Evolutionary conservation across 2,329 filamentous ascomycete species (phyloP).

Genomic region (Curvularia lunata): DNA sequence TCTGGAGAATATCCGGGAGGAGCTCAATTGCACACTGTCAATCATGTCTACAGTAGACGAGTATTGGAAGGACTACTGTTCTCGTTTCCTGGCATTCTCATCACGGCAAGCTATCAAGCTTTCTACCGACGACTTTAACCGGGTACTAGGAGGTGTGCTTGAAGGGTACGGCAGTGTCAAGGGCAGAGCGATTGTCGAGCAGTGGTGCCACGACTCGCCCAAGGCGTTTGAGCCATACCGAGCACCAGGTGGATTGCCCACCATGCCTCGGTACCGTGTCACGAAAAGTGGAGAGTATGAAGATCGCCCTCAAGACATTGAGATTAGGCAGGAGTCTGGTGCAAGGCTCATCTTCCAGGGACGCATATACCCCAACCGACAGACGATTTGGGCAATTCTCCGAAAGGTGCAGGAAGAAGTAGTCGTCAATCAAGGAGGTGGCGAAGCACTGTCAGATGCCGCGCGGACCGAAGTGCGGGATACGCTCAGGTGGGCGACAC

Average conservation of each 20-base stretch:
- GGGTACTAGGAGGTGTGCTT: constrained; percentile 61
- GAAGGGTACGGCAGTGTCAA: constrained; percentile 55
- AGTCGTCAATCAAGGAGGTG: constrained; percentile 24
- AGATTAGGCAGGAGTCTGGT: constrained; percentile 37
- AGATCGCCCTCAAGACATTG: constrained; percentile 38
- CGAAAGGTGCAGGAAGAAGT: constrained; percentile 44
- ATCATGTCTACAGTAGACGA: constrained; percentile 40
- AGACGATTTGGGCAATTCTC: constrained; percentile 43
- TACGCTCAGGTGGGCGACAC: constrained; percentile 43
- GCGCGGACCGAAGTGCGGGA: constrained; percentile 31
- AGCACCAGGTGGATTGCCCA: constrained; percentile 43
- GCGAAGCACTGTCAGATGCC: constrained; percentile 18
- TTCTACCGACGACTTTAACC: constrained; percentile 56
- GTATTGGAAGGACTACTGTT: constrained; percentile 39
- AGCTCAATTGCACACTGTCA: constrained; percentile 41
- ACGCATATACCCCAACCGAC: constrained; percentile 40
- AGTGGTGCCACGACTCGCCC: constrained; percentile 50
- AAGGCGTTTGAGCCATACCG: constrained; percentile 33
- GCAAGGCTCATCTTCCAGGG: constrained; percentile 37
- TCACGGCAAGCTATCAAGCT: constrained; percentile 35
- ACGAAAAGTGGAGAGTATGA: constrained; percentile 33
- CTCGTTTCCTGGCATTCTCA: constrained; percentile 39
- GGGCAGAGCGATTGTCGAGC: constrained; percentile 57
- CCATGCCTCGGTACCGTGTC: constrained; percentile 38
- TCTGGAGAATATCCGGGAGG: constrained; percentile 31